Evolutionary conservation across 2,329 filamentous ascomycete genomes (phyloP), one percentile per base, ranked within the genome.

Genomic region (Didymella exigua): DNA sequence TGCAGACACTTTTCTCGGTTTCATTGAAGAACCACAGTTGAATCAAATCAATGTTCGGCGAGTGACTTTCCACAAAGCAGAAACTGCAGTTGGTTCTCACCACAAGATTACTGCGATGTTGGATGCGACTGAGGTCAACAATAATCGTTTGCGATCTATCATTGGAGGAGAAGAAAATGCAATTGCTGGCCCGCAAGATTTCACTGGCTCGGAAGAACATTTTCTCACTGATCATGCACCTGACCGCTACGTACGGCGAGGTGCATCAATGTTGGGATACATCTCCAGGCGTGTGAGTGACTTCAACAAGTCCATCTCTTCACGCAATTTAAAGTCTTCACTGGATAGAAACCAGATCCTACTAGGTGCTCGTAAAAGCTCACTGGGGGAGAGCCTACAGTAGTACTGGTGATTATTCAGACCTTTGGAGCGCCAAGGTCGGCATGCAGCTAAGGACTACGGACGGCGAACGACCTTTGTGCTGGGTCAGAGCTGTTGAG

Each of bases 401-500:
- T 14, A 30, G 23, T 50, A n/a, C n/a, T n/a, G n/a, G n/a, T n/a
- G n/a, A n/a, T n/a, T n/a, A 36, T 31, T 41, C 46, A 55, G 23
- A 34, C 42, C 29, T 19, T 27, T 29, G 52, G 36, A 36, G 52
- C 33, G 21, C n/a, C 13, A n/a, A n/a, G 34, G 31, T 7, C 19
- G 18, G 18, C 8, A 37, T 50, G 52, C 47, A 55, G 34, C 52
- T 50, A 55, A 55, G 23, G 14, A 31, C 42, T 46, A 50, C 24
- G 46, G 52, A 46, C 42, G 52, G 52, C 46, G 52, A 55, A 42
- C 29, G 36, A 42, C 52, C 46, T 47, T 13, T 14, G 14, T 13
- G 7, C 23, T 42, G 41, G 41, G 41, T 46, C 52, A 38, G 41
- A 50, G 50, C 52, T 50, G 46, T 47, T 55, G 52, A 50, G 41